A percentile compares a stretch with the other conserved stretches of the same genome.
Conservation (phyloP, 2,329 filamentous ascomycete genomes). For the Colletotrichum plurivorum region DNA sequence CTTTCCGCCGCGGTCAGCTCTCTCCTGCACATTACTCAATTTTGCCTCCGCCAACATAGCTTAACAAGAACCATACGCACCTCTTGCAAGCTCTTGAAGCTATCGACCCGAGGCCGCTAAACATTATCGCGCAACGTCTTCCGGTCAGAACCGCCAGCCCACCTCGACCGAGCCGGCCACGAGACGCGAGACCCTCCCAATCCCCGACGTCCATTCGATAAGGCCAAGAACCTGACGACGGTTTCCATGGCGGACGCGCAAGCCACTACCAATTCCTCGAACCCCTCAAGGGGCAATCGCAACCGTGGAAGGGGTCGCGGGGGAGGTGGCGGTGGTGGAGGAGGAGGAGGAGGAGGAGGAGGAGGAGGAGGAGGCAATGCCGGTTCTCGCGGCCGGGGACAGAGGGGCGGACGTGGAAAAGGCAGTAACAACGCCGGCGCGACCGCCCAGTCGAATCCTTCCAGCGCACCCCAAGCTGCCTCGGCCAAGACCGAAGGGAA, state of each 20-base stretch:
- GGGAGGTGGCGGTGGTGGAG: conserved; percentile 55
- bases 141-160: background rate
- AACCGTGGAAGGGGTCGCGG: conserved; percentile 39
- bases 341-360: conserved; percentile 50
- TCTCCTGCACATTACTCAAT: background rate
- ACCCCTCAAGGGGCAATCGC: conserved; percentile 36
- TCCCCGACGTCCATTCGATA: background rate
- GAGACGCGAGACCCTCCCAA: background rate
- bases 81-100: background rate
- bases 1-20: background rate
- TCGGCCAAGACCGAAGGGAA: conserved; percentile 33
- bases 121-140: conserved; percentile 10
- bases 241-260: conserved; percentile 29
- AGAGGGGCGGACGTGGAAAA: conserved; percentile 39
- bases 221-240: background rate
- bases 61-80: background rate
- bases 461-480: conserved; percentile 9
- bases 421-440: conserved; percentile 41
- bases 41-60: background rate
- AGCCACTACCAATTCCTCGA: conserved; percentile 22
- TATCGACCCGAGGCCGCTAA: background rate
- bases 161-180: background rate
- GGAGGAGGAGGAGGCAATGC: conserved; percentile 51
- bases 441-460: background rate
- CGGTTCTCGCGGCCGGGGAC: conserved; percentile 32